Percentiles rank a stretch among this genome's conserved stretches.
phyloP scores from a whole-genome alignment of 345 rosid genomes.

The Moricandia arvensis region DNA sequence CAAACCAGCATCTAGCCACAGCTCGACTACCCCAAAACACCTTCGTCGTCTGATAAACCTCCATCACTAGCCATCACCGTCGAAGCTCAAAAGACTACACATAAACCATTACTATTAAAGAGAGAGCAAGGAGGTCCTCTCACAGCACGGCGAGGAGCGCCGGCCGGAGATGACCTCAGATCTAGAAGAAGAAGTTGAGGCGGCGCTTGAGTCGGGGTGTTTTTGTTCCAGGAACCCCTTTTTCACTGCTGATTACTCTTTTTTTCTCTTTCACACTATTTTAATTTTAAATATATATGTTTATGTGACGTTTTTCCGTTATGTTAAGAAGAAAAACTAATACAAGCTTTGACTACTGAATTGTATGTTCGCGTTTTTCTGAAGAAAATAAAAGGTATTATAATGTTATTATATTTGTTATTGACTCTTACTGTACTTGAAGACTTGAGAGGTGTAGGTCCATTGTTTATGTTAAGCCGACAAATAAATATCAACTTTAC shows the following conservation, averaged over 20 bases:
- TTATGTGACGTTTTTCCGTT: conserved; percentile 24
- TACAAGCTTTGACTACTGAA: conserved; percentile 20
- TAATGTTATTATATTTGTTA: conserved; percentile 12
- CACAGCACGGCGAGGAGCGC: no score
- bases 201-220: no score
- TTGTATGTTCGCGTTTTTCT: background rate
- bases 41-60: no score
- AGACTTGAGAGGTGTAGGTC: background rate
- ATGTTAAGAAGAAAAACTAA: background rate
- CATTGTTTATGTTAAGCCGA: conserved; percentile 8
- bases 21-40: no score
- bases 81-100: no score
- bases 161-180: no score
- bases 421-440: conserved; percentile 11
- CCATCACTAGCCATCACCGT: no score
- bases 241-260: conserved; percentile 23
- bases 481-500: background rate
- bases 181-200: no score
- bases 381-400: background rate
- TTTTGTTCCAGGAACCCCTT: no score
- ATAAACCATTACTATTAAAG: no score
- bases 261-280: conserved; percentile 28
- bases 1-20: no score
- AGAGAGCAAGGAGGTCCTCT: no score
- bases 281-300: background rate